Conservation (phyloP, 345 rosid genomes). For the Laguncularia racemosa region DNA sequence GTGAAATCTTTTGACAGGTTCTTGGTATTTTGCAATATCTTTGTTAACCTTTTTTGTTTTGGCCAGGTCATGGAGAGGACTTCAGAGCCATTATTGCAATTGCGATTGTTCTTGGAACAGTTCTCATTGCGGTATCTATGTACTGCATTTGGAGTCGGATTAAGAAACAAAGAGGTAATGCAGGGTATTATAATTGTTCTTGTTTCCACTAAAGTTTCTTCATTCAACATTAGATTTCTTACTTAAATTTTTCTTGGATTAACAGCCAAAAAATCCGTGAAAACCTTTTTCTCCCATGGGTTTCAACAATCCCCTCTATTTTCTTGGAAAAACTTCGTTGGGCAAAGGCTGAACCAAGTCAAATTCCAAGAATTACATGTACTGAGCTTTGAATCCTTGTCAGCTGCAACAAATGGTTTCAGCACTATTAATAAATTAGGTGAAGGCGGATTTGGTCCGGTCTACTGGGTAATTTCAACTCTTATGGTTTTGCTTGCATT, state of each 20-base stretch:
- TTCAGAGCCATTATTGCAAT: background rate
- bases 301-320: no score
- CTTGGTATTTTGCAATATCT: background rate
- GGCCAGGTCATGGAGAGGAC: background rate
- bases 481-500: no score
- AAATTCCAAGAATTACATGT: slow-evolving; percentile 18
- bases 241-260: no score
- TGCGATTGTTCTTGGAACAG: no score
- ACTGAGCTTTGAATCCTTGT: slow-evolving; percentile 16
- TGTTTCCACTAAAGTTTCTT: no score
- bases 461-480: slow-evolving; percentile 21
- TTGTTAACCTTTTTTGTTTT: no score
- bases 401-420: slow-evolving; percentile 23
- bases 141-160: background rate
- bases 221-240: no score
- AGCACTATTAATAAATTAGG: slow-evolving; percentile 20
- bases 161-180: background rate
- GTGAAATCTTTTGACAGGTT: background rate
- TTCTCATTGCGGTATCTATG: no score
- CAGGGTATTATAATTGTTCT: background rate
- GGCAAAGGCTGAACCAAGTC: background rate
- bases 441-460: slow-evolving; percentile 36
- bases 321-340: background rate
- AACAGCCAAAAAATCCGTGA: no score
- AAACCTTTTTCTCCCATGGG: no score